Evolutionary conservation across 805 yeast genomes (phyloP).

Genomic region (Myxozyma udenii): DNA sequence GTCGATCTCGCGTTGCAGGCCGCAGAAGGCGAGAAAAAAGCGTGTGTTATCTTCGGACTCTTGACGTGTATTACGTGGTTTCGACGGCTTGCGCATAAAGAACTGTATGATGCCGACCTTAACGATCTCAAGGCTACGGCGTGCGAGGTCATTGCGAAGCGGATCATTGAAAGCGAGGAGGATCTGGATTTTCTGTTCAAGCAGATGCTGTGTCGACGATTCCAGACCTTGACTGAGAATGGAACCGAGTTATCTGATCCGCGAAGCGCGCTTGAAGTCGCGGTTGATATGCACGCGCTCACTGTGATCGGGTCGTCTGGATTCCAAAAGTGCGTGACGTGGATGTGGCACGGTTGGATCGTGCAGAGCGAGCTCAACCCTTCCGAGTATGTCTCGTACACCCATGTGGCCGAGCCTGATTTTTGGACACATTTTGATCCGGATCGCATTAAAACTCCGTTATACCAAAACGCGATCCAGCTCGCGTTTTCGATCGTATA

Average conservation of each 20-base stretch:
- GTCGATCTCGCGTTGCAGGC: slow-evolving; percentile 62
- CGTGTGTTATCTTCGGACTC: slow-evolving; percentile 64
- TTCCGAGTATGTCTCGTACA: slow-evolving; percentile 61
- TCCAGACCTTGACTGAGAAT: slow-evolving; percentile 55
- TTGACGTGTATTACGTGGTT: slow-evolving; percentile 81
- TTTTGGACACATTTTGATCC: slow-evolving; percentile 70
- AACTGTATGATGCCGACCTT: slow-evolving; percentile 65
- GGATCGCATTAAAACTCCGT: slow-evolving; percentile 75
- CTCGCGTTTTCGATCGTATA: slow-evolving; percentile 64
- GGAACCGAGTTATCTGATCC: slow-evolving; percentile 58
- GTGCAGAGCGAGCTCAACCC: slow-evolving; percentile 71
- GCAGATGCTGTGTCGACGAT: slow-evolving; percentile 68
- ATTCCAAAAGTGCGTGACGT: slow-evolving; percentile 77
- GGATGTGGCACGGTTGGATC: slow-evolving; percentile 95
- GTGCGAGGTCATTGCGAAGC: slow-evolving; percentile 71
- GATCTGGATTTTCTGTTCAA: slow-evolving; percentile 52
- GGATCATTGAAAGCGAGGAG: slow-evolving; percentile 59
- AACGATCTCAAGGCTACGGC: slow-evolving; percentile 59
- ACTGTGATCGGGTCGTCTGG: slow-evolving; percentile 75
- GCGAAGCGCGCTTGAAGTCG: slow-evolving; percentile 74
- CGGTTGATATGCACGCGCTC: slow-evolving; percentile 80
- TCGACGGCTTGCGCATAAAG: slow-evolving; percentile 53
- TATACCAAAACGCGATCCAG: slow-evolving; percentile 73
- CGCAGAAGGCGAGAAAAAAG: slow-evolving; percentile 75
- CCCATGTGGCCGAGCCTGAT: slow-evolving; percentile 53